Evolutionary conservation across 495 filamentous ascomycete species (phyloP).

Genomic region (Penicillium turbatum): DNA sequence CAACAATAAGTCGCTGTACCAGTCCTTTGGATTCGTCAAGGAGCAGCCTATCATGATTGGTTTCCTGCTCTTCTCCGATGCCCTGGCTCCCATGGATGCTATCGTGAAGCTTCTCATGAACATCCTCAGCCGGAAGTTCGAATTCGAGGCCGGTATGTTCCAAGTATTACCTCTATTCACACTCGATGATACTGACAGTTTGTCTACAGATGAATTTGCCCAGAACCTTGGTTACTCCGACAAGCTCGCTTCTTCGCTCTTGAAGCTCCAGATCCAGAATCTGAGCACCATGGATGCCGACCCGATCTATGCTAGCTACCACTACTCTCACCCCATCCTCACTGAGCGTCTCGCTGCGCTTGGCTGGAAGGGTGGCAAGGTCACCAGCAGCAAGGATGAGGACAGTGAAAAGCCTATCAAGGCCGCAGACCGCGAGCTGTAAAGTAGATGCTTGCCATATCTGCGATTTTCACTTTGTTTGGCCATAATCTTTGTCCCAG

Average conservation of each 20-base stretch:
- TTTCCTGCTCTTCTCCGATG: constrained; percentile 93
- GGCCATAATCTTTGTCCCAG: constrained; percentile 6
- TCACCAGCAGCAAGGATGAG: constrained; percentile 43
- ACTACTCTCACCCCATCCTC: constrained; percentile 96
- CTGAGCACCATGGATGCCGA: constrained; percentile 98
- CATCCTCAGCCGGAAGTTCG: constrained; percentile 85
- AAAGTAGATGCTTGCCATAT: constrained; percentile 10
- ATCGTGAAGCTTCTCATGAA: constrained; percentile 94
- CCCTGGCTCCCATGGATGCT: constrained; percentile 84
- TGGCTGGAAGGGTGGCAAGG: constrained; percentile 69
- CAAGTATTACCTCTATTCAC: background rate
- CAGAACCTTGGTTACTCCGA: constrained; percentile 76
- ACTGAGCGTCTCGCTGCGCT: constrained; percentile 88
- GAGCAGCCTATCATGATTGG: constrained; percentile 91
- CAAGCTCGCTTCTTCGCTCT: constrained; percentile 78
- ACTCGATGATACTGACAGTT: background rate
- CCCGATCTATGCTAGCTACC: constrained; percentile 95
- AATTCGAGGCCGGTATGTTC: constrained; percentile 83
- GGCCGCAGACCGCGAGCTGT: constrained; percentile 57
- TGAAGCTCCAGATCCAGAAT: constrained; percentile 98
- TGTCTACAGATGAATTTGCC: constrained; percentile 68
- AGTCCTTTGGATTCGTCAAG: constrained; percentile 82
- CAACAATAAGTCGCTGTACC: constrained; percentile 86
- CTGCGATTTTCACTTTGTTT: constrained; percentile 8
- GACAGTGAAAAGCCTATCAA: constrained; percentile 52